phyloP scores from a whole-genome alignment of 805 yeast species.

The Ogataea minuta region DNA sequence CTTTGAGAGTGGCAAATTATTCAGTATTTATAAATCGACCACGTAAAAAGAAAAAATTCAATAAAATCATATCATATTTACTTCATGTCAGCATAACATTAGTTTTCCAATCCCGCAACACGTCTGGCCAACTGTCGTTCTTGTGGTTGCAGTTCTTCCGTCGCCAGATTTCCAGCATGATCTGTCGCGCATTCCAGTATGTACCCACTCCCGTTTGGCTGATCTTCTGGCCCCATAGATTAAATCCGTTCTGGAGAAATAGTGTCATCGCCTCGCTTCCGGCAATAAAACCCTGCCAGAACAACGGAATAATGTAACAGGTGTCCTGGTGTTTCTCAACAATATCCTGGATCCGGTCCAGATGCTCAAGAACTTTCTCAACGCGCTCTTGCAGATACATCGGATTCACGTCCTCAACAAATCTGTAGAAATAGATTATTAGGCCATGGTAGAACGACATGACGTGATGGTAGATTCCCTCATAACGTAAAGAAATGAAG shows the following conservation, averaged over 20 bases:
- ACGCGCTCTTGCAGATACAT: conserved; percentile 61
- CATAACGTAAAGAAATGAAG: conserved; percentile 55
- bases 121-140: conserved; percentile 74
- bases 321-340: conserved; percentile 50
- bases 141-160: conserved; percentile 59
- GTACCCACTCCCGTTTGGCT: conserved; percentile 65
- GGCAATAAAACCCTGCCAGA: conserved; percentile 89
- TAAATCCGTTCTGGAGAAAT: conserved; percentile 61
- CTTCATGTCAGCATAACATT: conserved; percentile 61
- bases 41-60: conserved; percentile 6
- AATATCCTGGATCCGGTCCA: conserved; percentile 59
- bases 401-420: conserved; percentile 56
- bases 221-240: conserved; percentile 69
- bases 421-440: conserved; percentile 66
- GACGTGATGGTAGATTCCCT: conserved; percentile 76
- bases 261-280: conserved; percentile 72
- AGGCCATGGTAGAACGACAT: conserved; percentile 75
- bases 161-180: conserved; percentile 84
- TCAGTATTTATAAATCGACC: conserved; percentile 7
- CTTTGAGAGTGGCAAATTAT: conserved; percentile 2
- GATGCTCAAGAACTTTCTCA: conserved; percentile 56
- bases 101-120: conserved; percentile 81
- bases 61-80: conserved; percentile 3
- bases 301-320: conserved; percentile 63
- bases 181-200: conserved; percentile 83